Conservation (phyloP, 2,329 filamentous ascomycete genomes). For the Aspergillus sclerotialis region DNA sequence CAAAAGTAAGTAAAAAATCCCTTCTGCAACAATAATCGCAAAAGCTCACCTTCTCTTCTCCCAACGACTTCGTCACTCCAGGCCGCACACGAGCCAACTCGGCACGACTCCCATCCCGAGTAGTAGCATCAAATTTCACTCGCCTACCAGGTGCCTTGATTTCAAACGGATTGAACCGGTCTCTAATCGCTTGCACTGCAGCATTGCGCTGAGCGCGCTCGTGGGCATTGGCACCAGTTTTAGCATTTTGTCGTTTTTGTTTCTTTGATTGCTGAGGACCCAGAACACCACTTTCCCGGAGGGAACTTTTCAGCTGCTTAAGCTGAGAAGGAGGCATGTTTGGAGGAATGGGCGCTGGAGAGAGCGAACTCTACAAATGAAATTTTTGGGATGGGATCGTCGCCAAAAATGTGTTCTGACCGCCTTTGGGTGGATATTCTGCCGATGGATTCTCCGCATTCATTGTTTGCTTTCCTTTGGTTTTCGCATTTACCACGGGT, state of each 20-base stretch:
- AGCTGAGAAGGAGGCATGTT: constrained; percentile 92
- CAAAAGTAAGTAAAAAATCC: constrained; percentile 8
- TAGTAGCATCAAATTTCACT: constrained; percentile 80
- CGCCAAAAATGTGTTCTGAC: constrained; percentile 25
- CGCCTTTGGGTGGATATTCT: constrained; percentile 25
- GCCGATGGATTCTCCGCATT: constrained; percentile 16
- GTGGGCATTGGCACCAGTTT: constrained; percentile 60
- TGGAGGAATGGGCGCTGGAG: constrained; percentile 13
- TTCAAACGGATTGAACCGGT: constrained; percentile 97
- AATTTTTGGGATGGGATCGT: constrained; percentile 15
- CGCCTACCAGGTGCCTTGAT: constrained; percentile 71
- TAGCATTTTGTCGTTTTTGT: constrained; percentile 69
- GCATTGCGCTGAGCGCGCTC: constrained; percentile 70
- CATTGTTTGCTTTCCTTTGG: constrained; percentile 4
- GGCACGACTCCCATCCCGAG: constrained; percentile 44
- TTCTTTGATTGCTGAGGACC: constrained; percentile 94
- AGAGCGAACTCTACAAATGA: constrained; percentile 8
- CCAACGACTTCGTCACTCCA: constrained; percentile 73
- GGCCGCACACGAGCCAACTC: constrained; percentile 60
- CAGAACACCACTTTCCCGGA: constrained; percentile 81
- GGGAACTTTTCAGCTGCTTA: constrained; percentile 86
- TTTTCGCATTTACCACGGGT: not conserved
- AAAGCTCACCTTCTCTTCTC: constrained; percentile 68
- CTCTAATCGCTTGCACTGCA: constrained; percentile 77
- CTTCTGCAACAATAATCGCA: constrained; percentile 1